Conservation (phyloP, 2,329 filamentous ascomycete species). For the Zymoseptoria brevis region DNA sequence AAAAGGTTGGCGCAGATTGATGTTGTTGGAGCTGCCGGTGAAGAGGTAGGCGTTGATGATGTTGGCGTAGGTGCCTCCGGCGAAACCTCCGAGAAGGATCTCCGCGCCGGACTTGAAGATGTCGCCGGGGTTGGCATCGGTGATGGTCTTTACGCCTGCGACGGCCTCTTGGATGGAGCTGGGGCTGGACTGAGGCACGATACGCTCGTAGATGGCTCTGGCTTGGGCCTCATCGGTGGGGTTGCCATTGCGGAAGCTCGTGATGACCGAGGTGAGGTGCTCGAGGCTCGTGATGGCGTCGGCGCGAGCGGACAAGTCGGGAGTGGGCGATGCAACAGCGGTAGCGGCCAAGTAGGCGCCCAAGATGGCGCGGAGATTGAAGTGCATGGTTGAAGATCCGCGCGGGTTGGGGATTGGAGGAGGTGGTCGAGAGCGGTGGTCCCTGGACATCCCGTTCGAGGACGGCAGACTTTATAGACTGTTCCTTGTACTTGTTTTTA, state of each 20-base stretch:
- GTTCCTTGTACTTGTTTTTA: neutral
- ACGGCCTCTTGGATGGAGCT: constrained; percentile 13
- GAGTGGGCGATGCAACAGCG: constrained; percentile 13
- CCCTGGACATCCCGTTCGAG: neutral
- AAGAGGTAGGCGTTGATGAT: constrained; percentile 13
- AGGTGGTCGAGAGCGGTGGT: neutral
- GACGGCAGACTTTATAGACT: neutral
- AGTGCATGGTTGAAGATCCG: neutral
- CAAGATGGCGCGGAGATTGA: neutral
- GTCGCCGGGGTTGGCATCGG: constrained; percentile 14
- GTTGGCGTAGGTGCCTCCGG: constrained; percentile 12
- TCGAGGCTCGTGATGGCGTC: neutral
- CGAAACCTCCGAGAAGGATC: constrained; percentile 17
- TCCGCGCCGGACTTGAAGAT: constrained; percentile 16
- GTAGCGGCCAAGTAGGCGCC: constrained; percentile 8
- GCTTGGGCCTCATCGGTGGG: neutral
- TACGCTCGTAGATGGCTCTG: constrained; percentile 17
- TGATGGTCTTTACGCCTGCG: constrained; percentile 12
- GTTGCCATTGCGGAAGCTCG: neutral
- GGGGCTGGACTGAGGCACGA: constrained; percentile 18
- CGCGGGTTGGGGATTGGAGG: neutral
- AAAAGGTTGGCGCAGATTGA: constrained; percentile 18
- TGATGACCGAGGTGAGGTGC: neutral
- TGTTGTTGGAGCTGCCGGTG: constrained; percentile 21
- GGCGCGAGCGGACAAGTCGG: neutral